Conservation (phyloP, 1,284 basidiomycete species). For the Ceratobasidium sp. region DNA sequence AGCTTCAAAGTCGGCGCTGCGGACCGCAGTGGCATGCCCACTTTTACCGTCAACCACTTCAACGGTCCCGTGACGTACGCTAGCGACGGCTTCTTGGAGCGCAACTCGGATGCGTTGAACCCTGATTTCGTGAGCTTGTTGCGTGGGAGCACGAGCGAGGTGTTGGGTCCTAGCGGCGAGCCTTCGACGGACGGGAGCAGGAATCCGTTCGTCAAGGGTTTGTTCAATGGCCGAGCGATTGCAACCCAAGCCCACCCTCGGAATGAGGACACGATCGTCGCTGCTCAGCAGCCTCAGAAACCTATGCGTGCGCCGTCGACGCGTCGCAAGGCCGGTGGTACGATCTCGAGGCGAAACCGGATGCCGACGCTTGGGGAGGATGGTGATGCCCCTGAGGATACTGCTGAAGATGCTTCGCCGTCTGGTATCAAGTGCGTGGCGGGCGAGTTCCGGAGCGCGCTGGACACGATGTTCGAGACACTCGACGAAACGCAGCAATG, state of each 20-base stretch:
- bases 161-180: constrained; percentile 55
- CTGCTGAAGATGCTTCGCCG: constrained; percentile 57
- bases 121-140: constrained; percentile 94
- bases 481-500: constrained; percentile 92
- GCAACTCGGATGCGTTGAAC: constrained; percentile 90
- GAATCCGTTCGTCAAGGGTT: constrained; percentile 91
- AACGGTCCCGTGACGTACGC: constrained; percentile 94
- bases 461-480: constrained; percentile 90
- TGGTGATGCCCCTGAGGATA: constrained; percentile 65
- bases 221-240: constrained; percentile 91
- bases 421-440: constrained; percentile 76
- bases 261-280: constrained; percentile 94
- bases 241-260: constrained; percentile 91
- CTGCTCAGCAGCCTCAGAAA: constrained; percentile 92
- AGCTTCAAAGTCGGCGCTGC: constrained; percentile 86
- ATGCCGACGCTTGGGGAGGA: constrained; percentile 69
- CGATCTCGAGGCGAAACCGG: constrained; percentile 48
- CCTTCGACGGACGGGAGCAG: constrained; percentile 74
- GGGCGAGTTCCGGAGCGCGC: constrained; percentile 87
- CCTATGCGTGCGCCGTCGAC: constrained; percentile 94
- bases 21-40: constrained; percentile 84
- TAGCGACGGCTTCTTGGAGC: constrained; percentile 88
- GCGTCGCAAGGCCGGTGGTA: constrained; percentile 69
- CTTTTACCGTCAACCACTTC: constrained; percentile 94
- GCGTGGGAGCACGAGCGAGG: constrained; percentile 66